Conservation (phyloP, 768 basidiomycete genomes). For the Cantharellus cinnabarinus region DNA sequence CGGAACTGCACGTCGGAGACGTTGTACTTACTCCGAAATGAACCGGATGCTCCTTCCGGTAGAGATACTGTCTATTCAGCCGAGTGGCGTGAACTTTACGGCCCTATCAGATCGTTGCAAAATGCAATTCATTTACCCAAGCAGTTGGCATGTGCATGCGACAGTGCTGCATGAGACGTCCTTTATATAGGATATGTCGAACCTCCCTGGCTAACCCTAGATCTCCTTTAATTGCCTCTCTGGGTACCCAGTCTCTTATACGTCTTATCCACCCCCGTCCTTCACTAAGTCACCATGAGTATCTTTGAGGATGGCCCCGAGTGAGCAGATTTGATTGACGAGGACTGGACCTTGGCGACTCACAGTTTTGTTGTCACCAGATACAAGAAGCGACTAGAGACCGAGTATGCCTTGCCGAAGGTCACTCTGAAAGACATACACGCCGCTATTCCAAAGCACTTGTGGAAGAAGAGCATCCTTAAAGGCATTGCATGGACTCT, state of each 20-base stretch:
- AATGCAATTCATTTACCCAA: not conserved
- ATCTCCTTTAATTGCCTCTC: not conserved
- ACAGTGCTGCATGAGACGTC: not conserved
- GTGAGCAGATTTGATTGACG: not conserved
- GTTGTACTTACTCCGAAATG: no score
- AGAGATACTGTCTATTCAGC: no score
- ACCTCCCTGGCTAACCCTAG: not conserved
- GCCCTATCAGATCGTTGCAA: not conserved
- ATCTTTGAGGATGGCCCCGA: not conserved
- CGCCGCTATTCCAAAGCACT: slow-evolving; percentile 32
- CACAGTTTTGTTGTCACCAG: not conserved
- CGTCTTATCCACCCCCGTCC: not conserved
- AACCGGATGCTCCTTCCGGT: no score
- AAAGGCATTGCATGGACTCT: slow-evolving; percentile 25
- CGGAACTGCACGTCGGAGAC: no score
- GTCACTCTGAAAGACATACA: slow-evolving; percentile 35
- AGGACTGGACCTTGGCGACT: not conserved
- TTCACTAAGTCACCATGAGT: not conserved
- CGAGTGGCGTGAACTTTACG: no score
- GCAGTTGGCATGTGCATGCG: not conserved
- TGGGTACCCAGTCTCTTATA: not conserved
- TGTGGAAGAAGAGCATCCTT: slow-evolving; percentile 25
- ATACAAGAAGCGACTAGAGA: slow-evolving; percentile 17
- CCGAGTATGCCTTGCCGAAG: slow-evolving; percentile 29
- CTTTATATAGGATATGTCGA: not conserved